These are phyloP conservation scores for Aspergillus bertholletiae DNA, from an alignment of 495 filamentous ascomycete genomes.

Conservation along the genomic window DNA sequence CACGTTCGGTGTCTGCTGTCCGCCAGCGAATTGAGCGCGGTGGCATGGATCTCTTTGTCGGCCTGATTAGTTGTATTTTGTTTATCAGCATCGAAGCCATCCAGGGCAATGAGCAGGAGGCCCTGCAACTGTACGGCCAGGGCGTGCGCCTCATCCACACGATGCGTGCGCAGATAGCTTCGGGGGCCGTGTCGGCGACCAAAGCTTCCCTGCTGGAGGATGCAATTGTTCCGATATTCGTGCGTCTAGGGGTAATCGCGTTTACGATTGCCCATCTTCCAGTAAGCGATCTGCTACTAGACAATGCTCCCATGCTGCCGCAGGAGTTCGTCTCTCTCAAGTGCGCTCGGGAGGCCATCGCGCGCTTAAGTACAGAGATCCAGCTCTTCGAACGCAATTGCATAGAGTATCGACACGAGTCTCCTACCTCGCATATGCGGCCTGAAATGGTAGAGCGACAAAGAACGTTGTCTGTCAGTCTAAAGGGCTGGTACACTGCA, in stretches of 20 bases:
- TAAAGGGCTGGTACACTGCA: slow-evolving; percentile 21
- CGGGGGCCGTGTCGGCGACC: slow-evolving; percentile 9
- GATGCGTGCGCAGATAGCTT: slow-evolving; percentile 23
- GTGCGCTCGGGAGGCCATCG: slow-evolving; percentile 30
- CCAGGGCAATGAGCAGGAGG: slow-evolving; percentile 32
- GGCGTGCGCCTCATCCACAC: slow-evolving; percentile 30
- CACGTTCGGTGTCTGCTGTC: slow-evolving; percentile 46
- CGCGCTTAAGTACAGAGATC: slow-evolving; percentile 19
- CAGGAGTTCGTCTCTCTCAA: slow-evolving; percentile 24
- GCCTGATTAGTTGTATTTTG: slow-evolving; percentile 51
- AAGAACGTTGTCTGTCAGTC: slow-evolving; percentile 4
- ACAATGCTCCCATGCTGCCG: neutral
- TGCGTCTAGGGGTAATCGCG: slow-evolving; percentile 27
- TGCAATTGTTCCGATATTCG: slow-evolving; percentile 36
- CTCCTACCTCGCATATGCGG: slow-evolving; percentile 3
- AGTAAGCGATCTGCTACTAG: slow-evolving; percentile 10
- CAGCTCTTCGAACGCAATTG: slow-evolving; percentile 20
- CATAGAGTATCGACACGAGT: slow-evolving; percentile 9
- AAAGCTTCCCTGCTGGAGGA: slow-evolving; percentile 24
- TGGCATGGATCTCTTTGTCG: slow-evolving; percentile 27
- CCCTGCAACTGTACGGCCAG: slow-evolving; percentile 32
- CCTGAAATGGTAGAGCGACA: slow-evolving; percentile 8
- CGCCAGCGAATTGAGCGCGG: slow-evolving; percentile 40
- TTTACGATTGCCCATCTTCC: slow-evolving; percentile 7
- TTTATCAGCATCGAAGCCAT: slow-evolving; percentile 59